A percentile compares a stretch with the other conserved stretches of the same genome.
Conservation (phyloP, 2,329 filamentous ascomycete species). For the Acrocalymma vagum region DNA sequence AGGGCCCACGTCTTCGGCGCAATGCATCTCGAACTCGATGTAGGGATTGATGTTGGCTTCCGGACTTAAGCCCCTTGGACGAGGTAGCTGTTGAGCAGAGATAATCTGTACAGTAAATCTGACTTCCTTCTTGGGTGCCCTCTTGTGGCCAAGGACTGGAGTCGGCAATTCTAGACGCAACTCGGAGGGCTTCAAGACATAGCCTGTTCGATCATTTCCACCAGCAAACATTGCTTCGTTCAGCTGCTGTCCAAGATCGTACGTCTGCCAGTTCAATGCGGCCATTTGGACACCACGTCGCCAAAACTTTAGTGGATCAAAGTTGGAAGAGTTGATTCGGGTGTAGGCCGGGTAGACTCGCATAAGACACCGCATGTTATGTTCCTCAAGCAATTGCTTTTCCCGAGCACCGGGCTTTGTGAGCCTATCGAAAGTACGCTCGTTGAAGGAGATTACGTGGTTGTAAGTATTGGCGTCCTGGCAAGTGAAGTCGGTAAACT, state of each 20-base stretch:
- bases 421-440: constrained; percentile 84
- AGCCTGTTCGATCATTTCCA: constrained; percentile 85
- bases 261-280: constrained; percentile 98
- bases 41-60: constrained; percentile 88
- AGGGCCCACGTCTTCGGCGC: constrained; percentile 89
- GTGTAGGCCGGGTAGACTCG: constrained; percentile 89
- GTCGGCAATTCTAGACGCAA: constrained; percentile 63
- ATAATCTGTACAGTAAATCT: constrained; percentile 88
- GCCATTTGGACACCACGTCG: constrained; percentile 96
- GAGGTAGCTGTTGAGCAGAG: constrained; percentile 93
- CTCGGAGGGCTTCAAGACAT: constrained; percentile 90
- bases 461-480: constrained; percentile 86
- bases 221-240: constrained; percentile 98
- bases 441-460: constrained; percentile 95
- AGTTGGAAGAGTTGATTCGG: constrained; percentile 89
- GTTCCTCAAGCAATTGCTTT: constrained; percentile 81
- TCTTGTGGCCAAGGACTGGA: constrained; percentile 60
- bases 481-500: constrained; percentile 82
- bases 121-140: constrained; percentile 82
- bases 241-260: constrained; percentile 92
- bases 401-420: constrained; percentile 77
- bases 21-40: constrained; percentile 92
- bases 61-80: constrained; percentile 75
- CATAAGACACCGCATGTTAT: constrained; percentile 88
- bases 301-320: constrained; percentile 94